These are phyloP conservation scores for Aspergillus terreus DNA, from an alignment of 2,329 filamentous ascomycete genomes.

Conservation along the genomic window DNA sequence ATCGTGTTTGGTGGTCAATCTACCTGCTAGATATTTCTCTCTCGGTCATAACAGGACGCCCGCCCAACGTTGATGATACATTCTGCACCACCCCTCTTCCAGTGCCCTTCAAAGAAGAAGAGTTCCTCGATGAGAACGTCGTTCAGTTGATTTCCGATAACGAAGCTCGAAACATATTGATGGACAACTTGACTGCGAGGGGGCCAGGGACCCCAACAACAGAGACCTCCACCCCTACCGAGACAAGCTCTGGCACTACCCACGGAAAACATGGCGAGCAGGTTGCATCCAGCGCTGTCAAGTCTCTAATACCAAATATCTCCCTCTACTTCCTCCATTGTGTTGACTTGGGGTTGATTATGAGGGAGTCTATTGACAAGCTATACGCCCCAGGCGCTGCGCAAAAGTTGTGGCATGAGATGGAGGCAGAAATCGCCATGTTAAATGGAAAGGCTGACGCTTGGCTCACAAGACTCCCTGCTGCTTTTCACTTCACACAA, in stretches of 20 bases:
- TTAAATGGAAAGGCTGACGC: conserved; percentile 34
- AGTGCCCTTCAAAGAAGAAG: conserved; percentile 37
- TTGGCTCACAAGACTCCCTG: conserved; percentile 38
- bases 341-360: conserved; percentile 35
- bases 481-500: conserved; percentile 33
- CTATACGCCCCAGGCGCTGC: conserved; percentile 37
- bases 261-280: conserved; percentile 18
- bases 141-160: conserved; percentile 32
- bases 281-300: conserved; percentile 21
- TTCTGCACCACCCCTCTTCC: conserved; percentile 43
- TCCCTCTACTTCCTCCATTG: conserved; percentile 39
- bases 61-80: conserved; percentile 33
- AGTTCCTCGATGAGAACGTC: conserved; percentile 30
- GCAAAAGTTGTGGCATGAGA: conserved; percentile 33
- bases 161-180: conserved; percentile 28
- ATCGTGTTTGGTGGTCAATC: conserved; percentile 44
- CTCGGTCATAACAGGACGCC: conserved; percentile 42
- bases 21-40: conserved; percentile 40
- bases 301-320: conserved; percentile 31
- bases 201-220: conserved; percentile 10
- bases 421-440: conserved; percentile 31
- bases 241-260: conserved; percentile 4
- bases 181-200: conserved; percentile 20
- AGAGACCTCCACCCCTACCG: conserved; percentile 10
- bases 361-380: conserved; percentile 33